These are phyloP conservation scores for Musa schizocarpa DNA, from an alignment of 176 grass and related monocot genomes.

Conservation along the genomic window DNA sequence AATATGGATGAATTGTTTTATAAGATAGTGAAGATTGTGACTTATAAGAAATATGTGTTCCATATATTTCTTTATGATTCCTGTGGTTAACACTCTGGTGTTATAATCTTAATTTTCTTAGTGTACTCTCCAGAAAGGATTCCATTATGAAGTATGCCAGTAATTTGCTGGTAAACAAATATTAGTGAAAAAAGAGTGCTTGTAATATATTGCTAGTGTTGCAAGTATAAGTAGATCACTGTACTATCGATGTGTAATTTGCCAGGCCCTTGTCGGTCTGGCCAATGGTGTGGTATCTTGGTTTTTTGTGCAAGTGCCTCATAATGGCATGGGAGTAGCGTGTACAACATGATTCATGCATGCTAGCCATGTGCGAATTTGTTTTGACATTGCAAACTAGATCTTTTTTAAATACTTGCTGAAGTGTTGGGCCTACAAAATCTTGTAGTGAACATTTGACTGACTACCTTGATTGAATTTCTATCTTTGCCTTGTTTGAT, in stretches of 20 bases:
- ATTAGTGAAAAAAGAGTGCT: not conserved
- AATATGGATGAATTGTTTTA: too few relatives aligned
- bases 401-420: not conserved
- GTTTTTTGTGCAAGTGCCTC: not conserved
- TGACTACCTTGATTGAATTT: not conserved
- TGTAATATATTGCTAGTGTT: not conserved
- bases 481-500: not conserved
- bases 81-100: too few relatives aligned
- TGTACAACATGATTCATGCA: not conserved
- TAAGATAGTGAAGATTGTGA: too few relatives aligned
- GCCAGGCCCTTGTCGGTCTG: not conserved
- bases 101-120: too few relatives aligned
- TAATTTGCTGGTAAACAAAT: not conserved
- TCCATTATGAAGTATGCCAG: not conserved
- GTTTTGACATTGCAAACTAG: not conserved
- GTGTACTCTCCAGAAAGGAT: too few relatives aligned
- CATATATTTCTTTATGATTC: too few relatives aligned
- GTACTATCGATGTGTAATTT: not conserved
- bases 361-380: not conserved
- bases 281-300: not conserved
- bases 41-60: too few relatives aligned
- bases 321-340: not conserved
- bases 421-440: not conserved
- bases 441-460: not conserved
- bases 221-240: not conserved